Evolutionary conservation across 768 basidiomycete genomes (phyloP).

Genomic region (Asterophora parasitica): DNA sequence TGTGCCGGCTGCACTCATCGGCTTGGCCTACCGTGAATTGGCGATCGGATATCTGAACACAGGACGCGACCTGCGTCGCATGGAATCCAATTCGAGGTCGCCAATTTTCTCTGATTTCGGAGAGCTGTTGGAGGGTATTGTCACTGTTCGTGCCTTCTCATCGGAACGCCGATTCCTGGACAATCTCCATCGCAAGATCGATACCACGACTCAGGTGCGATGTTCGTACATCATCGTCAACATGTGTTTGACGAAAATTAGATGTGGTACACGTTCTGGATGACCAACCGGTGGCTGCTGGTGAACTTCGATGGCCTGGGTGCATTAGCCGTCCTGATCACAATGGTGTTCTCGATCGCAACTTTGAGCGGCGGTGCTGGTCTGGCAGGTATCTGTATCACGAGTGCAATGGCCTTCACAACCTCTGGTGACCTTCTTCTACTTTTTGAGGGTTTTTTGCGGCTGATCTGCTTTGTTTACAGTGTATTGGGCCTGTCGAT

Average conservation of each 20-base stretch:
- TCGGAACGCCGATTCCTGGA: slow-evolving; percentile 76
- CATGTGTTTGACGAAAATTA: slow-evolving; percentile 17
- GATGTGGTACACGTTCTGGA: slow-evolving; percentile 90
- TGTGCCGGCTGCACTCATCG: slow-evolving; percentile 69
- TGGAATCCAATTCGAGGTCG: slow-evolving; percentile 86
- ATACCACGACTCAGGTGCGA: slow-evolving; percentile 68
- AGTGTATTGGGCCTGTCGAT: slow-evolving; percentile 52
- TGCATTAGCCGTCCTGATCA: slow-evolving; percentile 65
- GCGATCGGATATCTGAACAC: slow-evolving; percentile 74
- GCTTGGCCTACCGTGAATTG: slow-evolving; percentile 64
- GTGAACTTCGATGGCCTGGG: slow-evolving; percentile 80
- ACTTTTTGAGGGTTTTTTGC: not conserved
- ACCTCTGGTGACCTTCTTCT: slow-evolving; percentile 27
- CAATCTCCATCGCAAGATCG: slow-evolving; percentile 67
- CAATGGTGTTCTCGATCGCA: slow-evolving; percentile 71
- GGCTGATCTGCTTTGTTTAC: not conserved
- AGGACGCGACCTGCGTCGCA: slow-evolving; percentile 78
- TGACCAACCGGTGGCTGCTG: slow-evolving; percentile 84
- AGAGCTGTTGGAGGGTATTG: slow-evolving; percentile 82
- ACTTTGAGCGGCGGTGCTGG: slow-evolving; percentile 52
- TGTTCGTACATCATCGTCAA: not conserved
- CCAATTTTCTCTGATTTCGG: slow-evolving; percentile 83
- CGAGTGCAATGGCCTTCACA: slow-evolving; percentile 57
- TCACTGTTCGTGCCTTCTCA: slow-evolving; percentile 90
- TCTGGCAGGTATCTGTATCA: slow-evolving; percentile 68